Evolutionary conservation across 2,329 filamentous ascomycete species (phyloP), one percentile per base, ranked within the genome.

Genomic region (Aspergillus alliaceus): DNA sequence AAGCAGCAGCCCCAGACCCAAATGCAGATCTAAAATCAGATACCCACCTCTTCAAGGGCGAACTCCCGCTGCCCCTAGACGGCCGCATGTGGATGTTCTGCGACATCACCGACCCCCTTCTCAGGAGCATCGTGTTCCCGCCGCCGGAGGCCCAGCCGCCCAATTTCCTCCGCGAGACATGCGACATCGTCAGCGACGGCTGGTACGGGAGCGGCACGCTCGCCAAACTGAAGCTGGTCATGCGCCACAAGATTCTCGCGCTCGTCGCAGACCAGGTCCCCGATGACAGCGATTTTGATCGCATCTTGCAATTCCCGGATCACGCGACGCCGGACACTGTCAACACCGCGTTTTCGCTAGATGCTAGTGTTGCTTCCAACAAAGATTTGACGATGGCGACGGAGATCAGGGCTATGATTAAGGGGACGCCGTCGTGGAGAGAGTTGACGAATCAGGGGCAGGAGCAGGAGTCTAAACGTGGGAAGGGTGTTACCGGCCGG

Each of bases 81-180:
- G 92, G 92, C 37, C 95, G 95, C 67, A 88, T 95, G 50, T 99
- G 92, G 89, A 95, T 98, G 79, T 84, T 96, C 25, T 96, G 92
- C 76, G 95, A 99, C 72, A 88, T 98, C 54, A 89, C 86, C 0
- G 93, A 98, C 66, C 90, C 91, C 0, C 69, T 93, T 1, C 79
- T 98, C 1, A 77, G 79, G 1, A 73, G 79, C 11, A 77, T 97
- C 3, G 80, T 96, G 37, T 82, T 86, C 20, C 83, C 85, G 0
- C 80, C 86, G 0, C 80, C 85, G 5, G 69, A 81, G 2, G 71
- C 63, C 2, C 75, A 65, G 27, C 74, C 77, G 3, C 80, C 76
- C 4, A 81, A 77, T 53, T 80, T 84, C 56, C 75, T 89, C 22
- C 82, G 86, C 4, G 69, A 77, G 0, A 76, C 78, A 9, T 90